Evolutionary conservation across 1,284 basidiomycete genomes (phyloP).

Genomic region (Uromyces viciae-fabae): DNA sequence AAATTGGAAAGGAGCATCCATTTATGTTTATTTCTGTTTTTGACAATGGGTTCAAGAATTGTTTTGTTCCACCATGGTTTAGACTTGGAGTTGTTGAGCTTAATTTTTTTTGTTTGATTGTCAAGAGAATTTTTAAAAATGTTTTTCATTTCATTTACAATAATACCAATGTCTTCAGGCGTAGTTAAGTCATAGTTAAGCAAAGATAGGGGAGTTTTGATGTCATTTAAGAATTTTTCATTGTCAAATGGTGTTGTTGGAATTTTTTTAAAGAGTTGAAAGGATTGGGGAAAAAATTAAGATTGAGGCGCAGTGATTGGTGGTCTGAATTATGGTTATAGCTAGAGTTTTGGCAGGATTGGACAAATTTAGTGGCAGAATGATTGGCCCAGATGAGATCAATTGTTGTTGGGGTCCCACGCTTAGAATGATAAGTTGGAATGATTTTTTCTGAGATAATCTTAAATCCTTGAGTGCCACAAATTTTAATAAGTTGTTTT

Average conservation of each 20-base stretch:
- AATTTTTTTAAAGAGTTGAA: not conserved
- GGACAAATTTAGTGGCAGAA: not conserved
- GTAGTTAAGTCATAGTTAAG: not conserved
- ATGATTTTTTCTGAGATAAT: not conserved
- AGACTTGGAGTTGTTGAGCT: not conserved
- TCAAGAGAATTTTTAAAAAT: not conserved
- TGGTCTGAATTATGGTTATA: not conserved
- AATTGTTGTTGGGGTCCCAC: not conserved
- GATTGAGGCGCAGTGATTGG: not conserved
- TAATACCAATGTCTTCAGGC: not conserved
- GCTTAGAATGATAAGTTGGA: not conserved
- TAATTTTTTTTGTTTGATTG: not conserved
- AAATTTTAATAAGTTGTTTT: not conserved
- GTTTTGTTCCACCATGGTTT: conserved; percentile 10
- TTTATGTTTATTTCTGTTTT: not conserved
- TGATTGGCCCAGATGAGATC: not conserved
- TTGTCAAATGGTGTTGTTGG: not conserved
- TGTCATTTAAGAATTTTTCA: not conserved
- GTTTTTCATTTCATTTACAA: not conserved
- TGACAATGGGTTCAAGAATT: not conserved
- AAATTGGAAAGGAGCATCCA: not conserved
- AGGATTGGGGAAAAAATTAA: not conserved
- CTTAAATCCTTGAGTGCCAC: not conserved
- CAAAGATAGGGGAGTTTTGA: not conserved
- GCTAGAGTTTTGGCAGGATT: not conserved